Evolutionary conservation across 768 basidiomycete species (phyloP), one percentile per base, ranked within the genome.

Genomic region (Gloeopeniophorella convolvens): DNA sequence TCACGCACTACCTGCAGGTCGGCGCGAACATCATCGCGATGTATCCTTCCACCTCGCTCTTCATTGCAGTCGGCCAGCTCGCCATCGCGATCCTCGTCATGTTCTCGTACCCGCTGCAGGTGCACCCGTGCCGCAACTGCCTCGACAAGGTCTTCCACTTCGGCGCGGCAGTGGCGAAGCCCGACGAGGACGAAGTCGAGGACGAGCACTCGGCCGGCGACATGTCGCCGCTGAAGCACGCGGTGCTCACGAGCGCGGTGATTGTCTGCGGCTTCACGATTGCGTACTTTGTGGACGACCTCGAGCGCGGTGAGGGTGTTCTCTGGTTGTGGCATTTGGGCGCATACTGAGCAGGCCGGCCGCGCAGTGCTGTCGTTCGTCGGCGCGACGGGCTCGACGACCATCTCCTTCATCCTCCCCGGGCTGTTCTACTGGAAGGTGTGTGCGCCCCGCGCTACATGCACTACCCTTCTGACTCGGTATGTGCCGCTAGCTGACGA

Each of bases 401-500:
- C 93, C 16, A 91, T 98, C 51, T 93, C 90, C 1, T 98, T 97
- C 69, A 96, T 98, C 61, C 76, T 96, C 30, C 94, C 93, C 0
- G 93, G 91, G 2, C 68, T 93, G 42, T 87, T 96, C 63, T 96
- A 89, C 70, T 97, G 90, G 85, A 85, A 89, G 84, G 88, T 85
- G 58, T 58, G 69, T 48, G 13, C 33, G 18, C 1, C 32, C 9
- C 28, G 12, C 23, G 13, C 11, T 30, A 24, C 27, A 16, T 45
- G 45, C 18, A 21, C 24, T 43, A 8, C 8, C 8, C 30, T 11
- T 18, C 15, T 46, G 27, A 39, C 41, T 13, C 37, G 1, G 7
- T 24, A 10, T 3, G 24, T 53, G 55, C 42, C 60, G n/a, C n/a
- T n/a, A 89, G 81, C 72, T 95, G 56, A 83, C 86, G 53, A 80